phyloP scores from a whole-genome alignment of 176 grass and related monocot species.

The Carex littledalei region DNA sequence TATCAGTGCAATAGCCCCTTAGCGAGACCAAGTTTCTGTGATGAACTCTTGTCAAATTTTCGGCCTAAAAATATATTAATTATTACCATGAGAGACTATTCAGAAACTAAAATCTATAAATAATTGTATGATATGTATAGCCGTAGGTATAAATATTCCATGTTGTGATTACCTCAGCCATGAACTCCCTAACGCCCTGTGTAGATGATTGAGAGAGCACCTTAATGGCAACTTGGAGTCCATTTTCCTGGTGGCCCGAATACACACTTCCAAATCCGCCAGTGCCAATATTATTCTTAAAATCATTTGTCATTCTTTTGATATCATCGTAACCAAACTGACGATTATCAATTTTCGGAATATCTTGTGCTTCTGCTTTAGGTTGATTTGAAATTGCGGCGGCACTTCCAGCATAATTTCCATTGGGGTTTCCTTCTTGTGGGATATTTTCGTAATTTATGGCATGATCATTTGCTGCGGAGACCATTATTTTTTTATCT shows the following conservation, averaged over 20 bases:
- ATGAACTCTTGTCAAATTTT: background rate
- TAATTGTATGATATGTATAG: background rate
- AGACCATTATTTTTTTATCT: too few relatives aligned
- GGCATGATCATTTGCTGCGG: too few relatives aligned
- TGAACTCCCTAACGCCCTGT: slow-evolving; percentile 44
- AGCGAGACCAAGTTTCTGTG: background rate
- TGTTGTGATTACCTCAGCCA: slow-evolving; percentile 33
- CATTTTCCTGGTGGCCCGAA: slow-evolving; percentile 32
- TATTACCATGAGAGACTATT: background rate
- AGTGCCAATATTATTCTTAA: slow-evolving; percentile 26
- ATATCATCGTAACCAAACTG: slow-evolving; percentile 41
- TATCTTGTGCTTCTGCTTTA: background rate
- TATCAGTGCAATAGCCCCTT: background rate
- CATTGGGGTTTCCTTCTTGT: too few relatives aligned
- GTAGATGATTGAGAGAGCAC: slow-evolving; percentile 29
- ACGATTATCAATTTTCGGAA: background rate
- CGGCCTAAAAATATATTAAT: background rate
- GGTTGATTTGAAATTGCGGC: background rate
- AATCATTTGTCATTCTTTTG: slow-evolving; percentile 36
- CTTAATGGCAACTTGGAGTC: slow-evolving; percentile 46
- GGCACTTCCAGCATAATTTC: too few relatives aligned
- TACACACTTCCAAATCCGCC: slow-evolving; percentile 55
- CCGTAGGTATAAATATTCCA: too few relatives aligned
- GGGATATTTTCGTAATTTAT: too few relatives aligned
- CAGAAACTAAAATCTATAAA: background rate